Evolutionary conservation across 768 basidiomycete genomes (phyloP).

Genomic region (Coprinellus micaceus): DNA sequence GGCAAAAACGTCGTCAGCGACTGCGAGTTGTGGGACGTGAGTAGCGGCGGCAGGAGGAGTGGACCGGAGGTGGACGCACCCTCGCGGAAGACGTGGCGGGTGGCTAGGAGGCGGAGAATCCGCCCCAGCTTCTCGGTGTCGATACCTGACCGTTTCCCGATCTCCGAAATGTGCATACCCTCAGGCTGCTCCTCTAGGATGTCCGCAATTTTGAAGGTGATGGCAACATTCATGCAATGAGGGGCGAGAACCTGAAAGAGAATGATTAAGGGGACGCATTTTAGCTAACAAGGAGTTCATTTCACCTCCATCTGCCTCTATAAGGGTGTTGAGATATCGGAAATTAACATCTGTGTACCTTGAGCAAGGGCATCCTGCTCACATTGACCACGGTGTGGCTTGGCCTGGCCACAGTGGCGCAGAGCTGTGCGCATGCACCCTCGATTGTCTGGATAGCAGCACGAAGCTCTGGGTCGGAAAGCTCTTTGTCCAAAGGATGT

Average conservation of each 20-base stretch:
- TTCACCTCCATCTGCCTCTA: constrained; percentile 16
- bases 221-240: constrained; percentile 30
- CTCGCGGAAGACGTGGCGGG: constrained; percentile 37
- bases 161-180: constrained; percentile 32
- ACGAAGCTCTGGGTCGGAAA: constrained; percentile 21
- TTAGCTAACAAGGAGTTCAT: background rate
- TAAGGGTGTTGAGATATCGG: background rate
- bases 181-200: constrained; percentile 31
- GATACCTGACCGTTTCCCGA: constrained; percentile 27
- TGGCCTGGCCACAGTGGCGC: constrained; percentile 27
- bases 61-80: constrained; percentile 12
- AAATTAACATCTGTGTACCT: no score
- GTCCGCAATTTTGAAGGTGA: constrained; percentile 36
- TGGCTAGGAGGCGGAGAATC: constrained; percentile 36
- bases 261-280: background rate
- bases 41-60: no score
- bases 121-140: constrained; percentile 35
- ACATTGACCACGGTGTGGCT: constrained; percentile 28
- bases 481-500: constrained; percentile 32
- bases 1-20: constrained; percentile 33
- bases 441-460: constrained; percentile 30
- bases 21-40: constrained; percentile 13
- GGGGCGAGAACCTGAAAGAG: constrained; percentile 25
- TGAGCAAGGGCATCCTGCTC: background rate
- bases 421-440: constrained; percentile 33